Percentiles rank a stretch among this genome's conserved stretches.
phyloP scores from a whole-genome alignment of 208 protist genomes.

The Leishmania gerbilli region DNA sequence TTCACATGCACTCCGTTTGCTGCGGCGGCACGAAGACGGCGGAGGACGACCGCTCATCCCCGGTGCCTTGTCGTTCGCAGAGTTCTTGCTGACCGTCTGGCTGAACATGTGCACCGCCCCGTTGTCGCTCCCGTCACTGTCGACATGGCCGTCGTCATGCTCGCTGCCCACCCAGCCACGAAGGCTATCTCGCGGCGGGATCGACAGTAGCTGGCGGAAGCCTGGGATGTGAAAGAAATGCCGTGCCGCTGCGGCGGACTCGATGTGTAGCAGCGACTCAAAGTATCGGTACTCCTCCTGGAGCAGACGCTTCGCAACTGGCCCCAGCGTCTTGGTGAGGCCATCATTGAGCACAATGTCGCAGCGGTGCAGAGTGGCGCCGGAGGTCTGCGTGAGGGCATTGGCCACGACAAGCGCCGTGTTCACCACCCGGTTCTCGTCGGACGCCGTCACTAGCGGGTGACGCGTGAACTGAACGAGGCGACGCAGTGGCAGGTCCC shows the following conservation, averaged over 20 bases:
- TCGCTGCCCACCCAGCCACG: slow-evolving; percentile 1
- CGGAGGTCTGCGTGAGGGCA: slow-evolving; percentile 43
- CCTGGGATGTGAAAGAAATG: slow-evolving; percentile 63
- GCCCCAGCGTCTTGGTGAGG: slow-evolving; percentile 47
- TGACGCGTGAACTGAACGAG: slow-evolving; percentile 44
- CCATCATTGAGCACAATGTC: slow-evolving; percentile 41
- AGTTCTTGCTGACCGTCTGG: not conserved
- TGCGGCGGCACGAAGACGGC: not conserved
- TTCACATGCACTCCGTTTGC: not conserved
- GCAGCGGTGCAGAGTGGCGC: slow-evolving; percentile 23
- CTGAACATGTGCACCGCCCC: not conserved
- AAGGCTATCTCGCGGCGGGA: slow-evolving; percentile 33
- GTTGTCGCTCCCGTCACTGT: not conserved
- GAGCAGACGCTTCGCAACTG: slow-evolving; percentile 38
- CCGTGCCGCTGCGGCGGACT: slow-evolving; percentile 34
- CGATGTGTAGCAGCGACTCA: slow-evolving; percentile 51
- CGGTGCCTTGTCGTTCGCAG: not conserved
- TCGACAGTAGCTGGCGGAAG: slow-evolving; percentile 49
- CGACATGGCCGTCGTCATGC: slow-evolving; percentile 4
- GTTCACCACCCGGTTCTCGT: slow-evolving; percentile 48
- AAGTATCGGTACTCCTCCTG: slow-evolving; percentile 57
- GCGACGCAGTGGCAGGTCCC: slow-evolving; percentile 46
- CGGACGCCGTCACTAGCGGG: slow-evolving; percentile 34
- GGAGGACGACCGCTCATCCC: not conserved
- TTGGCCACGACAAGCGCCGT: slow-evolving; percentile 55